Evolutionary conservation across 2,329 filamentous ascomycete genomes (phyloP).

Genomic region (Fusarium xylarioides): DNA sequence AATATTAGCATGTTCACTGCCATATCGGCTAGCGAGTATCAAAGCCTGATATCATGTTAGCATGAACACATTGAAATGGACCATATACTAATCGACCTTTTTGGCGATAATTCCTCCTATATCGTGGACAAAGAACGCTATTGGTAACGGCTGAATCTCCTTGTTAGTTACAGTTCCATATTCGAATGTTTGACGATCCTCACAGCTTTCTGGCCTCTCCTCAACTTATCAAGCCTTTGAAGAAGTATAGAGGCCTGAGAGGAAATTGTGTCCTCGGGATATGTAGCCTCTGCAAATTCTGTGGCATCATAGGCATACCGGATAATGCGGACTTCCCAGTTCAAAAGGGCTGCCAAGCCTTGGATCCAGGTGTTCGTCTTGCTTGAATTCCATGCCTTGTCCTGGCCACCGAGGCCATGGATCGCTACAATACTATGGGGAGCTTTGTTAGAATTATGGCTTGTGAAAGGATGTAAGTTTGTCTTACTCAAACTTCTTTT

Average conservation of each 20-base stretch:
- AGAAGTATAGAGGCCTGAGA: not conserved
- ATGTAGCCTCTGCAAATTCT: not conserved
- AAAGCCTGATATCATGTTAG: not conserved
- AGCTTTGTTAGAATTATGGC: not conserved
- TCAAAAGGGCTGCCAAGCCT: not conserved
- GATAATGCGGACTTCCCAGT: not conserved
- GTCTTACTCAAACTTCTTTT: not conserved
- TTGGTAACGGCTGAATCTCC: not conserved
- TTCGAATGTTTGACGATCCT: not conserved
- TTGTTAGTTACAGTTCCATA: not conserved
- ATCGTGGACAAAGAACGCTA: not conserved
- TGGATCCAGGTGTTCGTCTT: not conserved
- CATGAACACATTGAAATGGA: not conserved
- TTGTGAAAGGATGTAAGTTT: not conserved
- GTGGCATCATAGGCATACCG: not conserved
- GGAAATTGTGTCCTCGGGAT: not conserved
- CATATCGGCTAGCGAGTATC: not conserved
- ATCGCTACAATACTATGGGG: not conserved
- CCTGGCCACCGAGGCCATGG: not conserved
- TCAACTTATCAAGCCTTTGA: not conserved
- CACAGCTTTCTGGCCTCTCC: not conserved
- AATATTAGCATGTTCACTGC: not conserved
- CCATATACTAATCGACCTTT: not conserved
- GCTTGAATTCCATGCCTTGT: not conserved
- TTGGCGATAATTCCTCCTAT: constrained; percentile 3